Percentiles rank a stretch among this genome's conserved stretches.
Evolutionary conservation across 257 asterid genomes (phyloP).

Genomic region (Echium plantagineum): DNA sequence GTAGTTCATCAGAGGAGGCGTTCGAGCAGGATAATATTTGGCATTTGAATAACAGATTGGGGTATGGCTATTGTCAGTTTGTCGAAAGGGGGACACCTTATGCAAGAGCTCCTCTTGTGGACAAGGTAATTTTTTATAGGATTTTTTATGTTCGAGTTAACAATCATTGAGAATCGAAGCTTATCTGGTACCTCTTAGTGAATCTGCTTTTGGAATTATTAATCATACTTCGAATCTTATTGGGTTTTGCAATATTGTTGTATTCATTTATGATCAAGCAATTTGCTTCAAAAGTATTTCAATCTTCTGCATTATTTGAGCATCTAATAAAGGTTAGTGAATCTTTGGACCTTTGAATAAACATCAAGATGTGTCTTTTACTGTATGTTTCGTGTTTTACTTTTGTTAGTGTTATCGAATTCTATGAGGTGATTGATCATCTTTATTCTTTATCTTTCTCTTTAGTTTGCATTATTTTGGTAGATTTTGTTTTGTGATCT

Average conservation of each 20-base stretch:
- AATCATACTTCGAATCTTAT: neutral
- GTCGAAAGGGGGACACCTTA: constrained; percentile 44
- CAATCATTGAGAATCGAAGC: neutral
- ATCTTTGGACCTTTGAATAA: constrained; percentile 15
- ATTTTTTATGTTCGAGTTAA: neutral
- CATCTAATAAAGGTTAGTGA: constrained; percentile 11
- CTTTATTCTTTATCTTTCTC: constrained; percentile 8
- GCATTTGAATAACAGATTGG: constrained; percentile 33
- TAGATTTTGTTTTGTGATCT: neutral
- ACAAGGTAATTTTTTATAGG: constrained; percentile 27
- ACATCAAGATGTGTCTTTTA: constrained; percentile 1
- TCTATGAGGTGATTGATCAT: neutral
- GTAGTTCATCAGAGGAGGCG: constrained; percentile 42
- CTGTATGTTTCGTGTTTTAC: neutral
- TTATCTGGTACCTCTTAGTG: neutral
- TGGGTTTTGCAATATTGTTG: neutral
- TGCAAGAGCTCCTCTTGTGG: constrained; percentile 48
- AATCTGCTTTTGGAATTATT: neutral
- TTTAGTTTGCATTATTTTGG: constrained; percentile 9
- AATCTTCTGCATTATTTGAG: constrained; percentile 6
- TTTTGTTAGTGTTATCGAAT: neutral
- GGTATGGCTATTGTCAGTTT: constrained; percentile 31
- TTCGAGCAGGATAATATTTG: constrained; percentile 24
- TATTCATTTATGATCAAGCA: no score
- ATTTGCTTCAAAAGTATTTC: neutral